These are phyloP conservation scores for Salvia splendens DNA, from an alignment of 257 asterid genomes.

Conservation along the genomic window DNA sequence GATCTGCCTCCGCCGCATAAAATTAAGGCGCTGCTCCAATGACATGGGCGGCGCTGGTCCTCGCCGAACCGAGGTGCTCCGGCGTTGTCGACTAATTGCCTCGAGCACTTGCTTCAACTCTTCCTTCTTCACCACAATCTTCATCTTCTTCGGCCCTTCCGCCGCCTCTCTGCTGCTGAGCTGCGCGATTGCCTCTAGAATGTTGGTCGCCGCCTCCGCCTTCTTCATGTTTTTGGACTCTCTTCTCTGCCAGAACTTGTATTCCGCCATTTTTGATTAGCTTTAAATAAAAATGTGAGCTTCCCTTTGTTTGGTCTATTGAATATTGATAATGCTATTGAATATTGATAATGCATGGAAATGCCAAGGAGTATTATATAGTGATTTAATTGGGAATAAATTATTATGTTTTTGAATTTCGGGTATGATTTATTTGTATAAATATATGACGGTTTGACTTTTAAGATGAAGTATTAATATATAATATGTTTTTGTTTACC, in stretches of 20 bases:
- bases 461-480: neutral
- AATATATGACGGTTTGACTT: conserved; percentile 16
- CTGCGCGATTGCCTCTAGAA: conserved; percentile 41
- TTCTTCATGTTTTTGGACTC: conserved; percentile 36
- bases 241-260: conserved; percentile 31
- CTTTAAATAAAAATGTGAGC: neutral
- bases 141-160: conserved; percentile 39
- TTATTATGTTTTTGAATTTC: neutral
- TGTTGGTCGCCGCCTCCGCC: conserved; percentile 25
- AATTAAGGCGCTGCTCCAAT: conserved; percentile 45
- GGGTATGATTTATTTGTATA: conserved; percentile 13
- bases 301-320: too few species aligned
- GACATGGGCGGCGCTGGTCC: conserved; percentile 23
- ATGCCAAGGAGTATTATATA: conserved; percentile 30
- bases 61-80: neutral
- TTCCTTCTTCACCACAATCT: conserved; percentile 49
- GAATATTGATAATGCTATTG: neutral
- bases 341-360: neutral
- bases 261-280: conserved; percentile 31
- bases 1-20: conserved; percentile 41
- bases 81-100: conserved; percentile 32
- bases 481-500: neutral
- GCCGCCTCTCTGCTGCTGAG: conserved; percentile 24
- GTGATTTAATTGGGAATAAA: conserved; percentile 6
- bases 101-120: conserved; percentile 45